Base-by-base conservation (phyloP, 176 grass and related monocot genomes). In the Otatea glauca region DNA sequence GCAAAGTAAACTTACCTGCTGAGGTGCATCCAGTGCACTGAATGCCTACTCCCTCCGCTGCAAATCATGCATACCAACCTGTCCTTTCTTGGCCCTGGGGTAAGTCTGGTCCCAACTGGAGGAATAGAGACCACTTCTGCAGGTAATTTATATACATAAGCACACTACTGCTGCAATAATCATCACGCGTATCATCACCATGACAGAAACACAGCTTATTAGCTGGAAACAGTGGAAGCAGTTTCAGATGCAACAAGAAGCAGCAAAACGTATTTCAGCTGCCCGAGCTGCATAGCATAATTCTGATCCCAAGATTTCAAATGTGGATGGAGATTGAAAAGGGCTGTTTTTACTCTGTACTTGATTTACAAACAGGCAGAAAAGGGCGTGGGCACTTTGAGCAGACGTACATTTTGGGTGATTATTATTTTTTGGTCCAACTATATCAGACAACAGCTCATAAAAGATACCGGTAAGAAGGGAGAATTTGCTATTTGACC, bases 311-410 rank as follows among this genome's bases (percentile, higher is more conserved):
- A 16, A 42, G 64, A 66, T 45, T 72, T 78, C 65, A 35, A 7
- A 61, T 13, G 32, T 7, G 1, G 4, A 74, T 29, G 47, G 6
- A 18, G 35, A 18, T 7, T 77, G 63, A 13, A 34, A 51, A 13
- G 23, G 71, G 68, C 9, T 48, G 13, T 64, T 15, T 23, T 37
- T 45, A 13, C 20, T 70, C 8, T 37, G 11, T 75, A 12, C 9
- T 69, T 48, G 25, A 56, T 74, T 81, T 67, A 68, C 68, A 88
- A 53, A 60, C n/a, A 8, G 48, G 3, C 51, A 39, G 9, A 73
- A 48, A 29, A 58, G 42, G 15, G 21, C 48, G 15, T 37, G 39
- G 24, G 23, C 29, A 58, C 24, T 73, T 76, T 76, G 15, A 78
- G 41, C 72, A 71, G 42, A 45, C 15, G 29, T 56, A 64, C 38